Percentiles rank a stretch among this genome's conserved stretches.
These are phyloP conservation scores for Amborella trichopoda DNA, from an alignment of 164 flowering plant genomes.

Conservation along the genomic window DNA sequence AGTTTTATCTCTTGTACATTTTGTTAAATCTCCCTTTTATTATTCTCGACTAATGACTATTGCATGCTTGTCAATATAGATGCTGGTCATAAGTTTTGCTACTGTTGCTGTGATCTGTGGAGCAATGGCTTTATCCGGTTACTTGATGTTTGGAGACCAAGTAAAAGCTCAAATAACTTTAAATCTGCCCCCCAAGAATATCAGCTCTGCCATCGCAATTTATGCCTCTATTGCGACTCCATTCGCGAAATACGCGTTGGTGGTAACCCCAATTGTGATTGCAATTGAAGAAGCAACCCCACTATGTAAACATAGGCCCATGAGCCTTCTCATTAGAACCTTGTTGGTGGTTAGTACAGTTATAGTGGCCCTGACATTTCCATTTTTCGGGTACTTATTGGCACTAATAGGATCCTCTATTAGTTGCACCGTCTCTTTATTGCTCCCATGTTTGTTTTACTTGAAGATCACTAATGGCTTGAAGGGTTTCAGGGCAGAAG, in stretches of 20 bases:
- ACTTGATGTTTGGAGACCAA: not conserved
- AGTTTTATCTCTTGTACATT: too few species aligned
- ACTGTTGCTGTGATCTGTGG: not conserved
- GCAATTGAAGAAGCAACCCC: not conserved
- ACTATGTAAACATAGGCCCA: not conserved
- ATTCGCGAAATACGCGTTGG: constrained; percentile 21
- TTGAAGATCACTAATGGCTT: not conserved
- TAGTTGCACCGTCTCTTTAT: not conserved
- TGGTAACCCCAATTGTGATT: not conserved
- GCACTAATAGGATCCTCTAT: constrained; percentile 1
- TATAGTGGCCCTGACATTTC: not conserved
- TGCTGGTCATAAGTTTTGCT: not conserved
- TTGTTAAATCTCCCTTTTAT: too few species aligned
- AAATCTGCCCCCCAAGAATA: constrained; percentile 22
- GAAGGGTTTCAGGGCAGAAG: not conserved
- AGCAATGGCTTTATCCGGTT: not conserved
- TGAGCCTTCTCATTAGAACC: not conserved
- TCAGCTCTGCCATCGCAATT: constrained; percentile 25
- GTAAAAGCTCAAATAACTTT: constrained; percentile 25
- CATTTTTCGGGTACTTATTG: constrained; percentile 2
- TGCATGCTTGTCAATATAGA: too few species aligned
- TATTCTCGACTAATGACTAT: too few species aligned
- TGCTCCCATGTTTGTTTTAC: constrained; percentile 1
- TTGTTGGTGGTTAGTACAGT: constrained; percentile 1
- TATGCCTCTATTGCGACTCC: constrained; percentile 29